Conservation (phyloP, 352 stramenopile species). For the Globisporangium apiculatum region DNA sequence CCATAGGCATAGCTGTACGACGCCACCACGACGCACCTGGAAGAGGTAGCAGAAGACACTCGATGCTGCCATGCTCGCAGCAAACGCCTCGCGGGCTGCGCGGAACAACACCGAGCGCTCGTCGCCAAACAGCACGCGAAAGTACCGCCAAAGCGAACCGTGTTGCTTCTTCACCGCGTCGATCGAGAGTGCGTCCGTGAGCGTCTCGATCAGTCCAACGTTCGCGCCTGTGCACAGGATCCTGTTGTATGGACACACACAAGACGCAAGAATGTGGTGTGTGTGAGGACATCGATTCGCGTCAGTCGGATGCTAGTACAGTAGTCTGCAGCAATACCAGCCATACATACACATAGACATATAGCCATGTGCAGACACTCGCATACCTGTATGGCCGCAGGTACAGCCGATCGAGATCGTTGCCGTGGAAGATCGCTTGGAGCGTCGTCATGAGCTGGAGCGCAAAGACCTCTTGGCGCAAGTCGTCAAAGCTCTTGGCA, state of each 20-base stretch:
- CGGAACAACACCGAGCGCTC: constrained; percentile 44
- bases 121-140: constrained; percentile 59
- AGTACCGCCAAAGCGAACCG: constrained; percentile 45
- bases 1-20: too few species aligned
- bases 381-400: constrained; percentile 24
- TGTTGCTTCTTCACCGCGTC: constrained; percentile 85
- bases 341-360: background rate
- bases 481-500: constrained; percentile 33
- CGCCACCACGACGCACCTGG: constrained; percentile 17
- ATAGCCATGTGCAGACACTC: background rate
- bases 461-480: constrained; percentile 33
- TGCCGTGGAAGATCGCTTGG: constrained; percentile 22
- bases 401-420: constrained; percentile 22
- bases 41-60: constrained; percentile 92
- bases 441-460: constrained; percentile 26
- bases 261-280: background rate
- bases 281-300: too few species aligned
- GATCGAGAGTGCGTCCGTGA: constrained; percentile 89
- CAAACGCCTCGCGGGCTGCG: constrained; percentile 84
- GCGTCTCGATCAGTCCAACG: constrained; percentile 90
- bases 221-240: constrained; percentile 86
- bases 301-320: too few species aligned
- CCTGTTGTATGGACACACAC: constrained; percentile 2
- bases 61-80: constrained; percentile 88
- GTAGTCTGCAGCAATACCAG: background rate